Evolutionary conservation across 371 early-diverging fungal species (phyloP).

Genomic region (Mortierella sp.): DNA sequence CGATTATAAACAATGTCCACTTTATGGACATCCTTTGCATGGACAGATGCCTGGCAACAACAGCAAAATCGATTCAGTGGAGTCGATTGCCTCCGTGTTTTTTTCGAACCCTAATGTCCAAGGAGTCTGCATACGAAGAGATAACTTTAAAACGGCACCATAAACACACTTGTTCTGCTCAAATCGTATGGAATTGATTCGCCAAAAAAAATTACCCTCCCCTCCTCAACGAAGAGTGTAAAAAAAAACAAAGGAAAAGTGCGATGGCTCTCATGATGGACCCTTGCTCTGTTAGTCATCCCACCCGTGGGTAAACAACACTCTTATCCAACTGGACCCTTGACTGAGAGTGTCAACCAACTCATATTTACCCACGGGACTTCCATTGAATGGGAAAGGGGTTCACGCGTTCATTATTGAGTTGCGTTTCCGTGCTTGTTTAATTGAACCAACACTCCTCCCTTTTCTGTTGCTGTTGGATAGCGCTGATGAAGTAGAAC

Average conservation of each 20-base stretch:
- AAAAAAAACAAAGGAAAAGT: background rate
- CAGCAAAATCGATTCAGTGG: too few species aligned
- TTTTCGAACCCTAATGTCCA: background rate
- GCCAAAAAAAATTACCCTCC: background rate
- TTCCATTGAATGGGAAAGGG: too few species aligned
- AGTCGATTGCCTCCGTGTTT: background rate
- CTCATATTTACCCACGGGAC: background rate
- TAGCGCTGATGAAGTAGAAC: background rate
- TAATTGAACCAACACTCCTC: background rate
- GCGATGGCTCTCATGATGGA: slow-evolving; percentile 10
- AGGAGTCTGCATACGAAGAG: background rate
- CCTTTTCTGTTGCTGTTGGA: background rate
- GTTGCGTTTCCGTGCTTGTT: background rate
- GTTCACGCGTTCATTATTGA: background rate
- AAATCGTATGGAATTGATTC: background rate
- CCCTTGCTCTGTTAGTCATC: slow-evolving; percentile 20
- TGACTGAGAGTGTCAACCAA: background rate
- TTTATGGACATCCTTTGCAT: background rate
- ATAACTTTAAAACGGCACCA: background rate
- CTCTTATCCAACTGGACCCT: background rate
- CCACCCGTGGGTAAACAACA: slow-evolving; percentile 8
- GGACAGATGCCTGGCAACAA: background rate
- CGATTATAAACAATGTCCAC: background rate
- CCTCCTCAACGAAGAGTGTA: background rate
- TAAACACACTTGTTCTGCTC: background rate